Base-by-base conservation (phyloP, 2,329 filamentous ascomycete species). In the Hymenoscyphus albidus region DNA sequence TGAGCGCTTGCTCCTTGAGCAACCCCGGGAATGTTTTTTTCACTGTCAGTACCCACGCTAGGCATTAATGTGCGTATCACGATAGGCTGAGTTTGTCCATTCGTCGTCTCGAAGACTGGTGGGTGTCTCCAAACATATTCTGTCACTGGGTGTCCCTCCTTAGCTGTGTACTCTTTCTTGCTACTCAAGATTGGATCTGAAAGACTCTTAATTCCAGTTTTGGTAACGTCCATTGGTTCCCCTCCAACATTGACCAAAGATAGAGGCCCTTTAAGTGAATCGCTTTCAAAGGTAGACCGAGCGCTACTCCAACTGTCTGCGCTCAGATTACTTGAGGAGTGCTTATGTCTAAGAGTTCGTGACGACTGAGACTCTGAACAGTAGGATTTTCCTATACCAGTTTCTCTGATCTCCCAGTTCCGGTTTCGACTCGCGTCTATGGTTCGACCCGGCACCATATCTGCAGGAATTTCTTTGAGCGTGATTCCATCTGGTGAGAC, bases 381-480 rank as follows among this genome's bases (percentile, higher is more conserved):
- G 59, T 61, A 32, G 35, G 57, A 57, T 42, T n/a, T 57, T n/a
- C 56, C 63, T 14, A 62, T 32, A 6, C 14, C 42, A 27, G 63
- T 67, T 31, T 67, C 61, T 10, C 56, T 55, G 39, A 68, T 65
- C 14, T 64, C 32, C 65, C 70, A 70, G 39, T 70, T 64, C 18
- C 57, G 42, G 54, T 40, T 65, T 2, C 59, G 58, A 35, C 35
- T 65, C 35, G 51, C 64, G 4, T 54, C 51, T 3, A 62, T n/a
- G 7, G 66, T 65, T 18, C 68, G 65, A 10, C 74, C 73, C 0
- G 78, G 78, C 1, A 81, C 67, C 48, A 79, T 70, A 6, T 76
- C 74, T n/a, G 76, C 80, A 1, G 78, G 74, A 7, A 85, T 79
- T 67, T 84, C 81, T 14, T 77, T 72, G 7, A 82, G 74, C 1